Evolutionary conservation across 805 yeast species (phyloP), one percentile per base, ranked within the genome.

Genomic region (Wickerhamomyces tratensis): DNA sequence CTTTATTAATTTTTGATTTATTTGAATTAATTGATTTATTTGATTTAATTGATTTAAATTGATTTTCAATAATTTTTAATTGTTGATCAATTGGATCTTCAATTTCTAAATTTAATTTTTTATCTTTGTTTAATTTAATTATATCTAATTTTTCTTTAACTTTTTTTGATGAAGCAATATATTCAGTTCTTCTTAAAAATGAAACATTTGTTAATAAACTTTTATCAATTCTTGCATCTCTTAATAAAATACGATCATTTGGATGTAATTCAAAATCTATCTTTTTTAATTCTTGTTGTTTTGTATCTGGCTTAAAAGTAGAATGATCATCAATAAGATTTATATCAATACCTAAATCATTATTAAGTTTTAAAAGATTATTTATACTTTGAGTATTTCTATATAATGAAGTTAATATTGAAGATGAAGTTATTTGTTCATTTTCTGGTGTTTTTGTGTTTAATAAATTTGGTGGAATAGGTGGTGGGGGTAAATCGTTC

Each of bases 181-280:
- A 91, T 58, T 93, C 98, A 0, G 98, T 91, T 66, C 98, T 79
- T 67, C 97, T 80, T 58, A 91, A 71, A 64, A 91, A 89, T n/a
- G 86, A 73, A 12, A 85, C 71, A 37, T 67, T 66, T 20, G 71
- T 65, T 40, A 66, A 64, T 6, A 57, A 54, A 7, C 56, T 40
- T 41, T 55, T 57, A 34, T 60, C 70, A 36, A 59, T 56, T 38
- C 79, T 77, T 25, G 96, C 95, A 58, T 88, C 96, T 56, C 87
- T 76, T 42, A 93, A 69, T 40, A 91, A 69, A 9, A 74, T 74
- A 49, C 78, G 68, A 63, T 93, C 97, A 41, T 74, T 74, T n/a
- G 89, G 82, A 53, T 85, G 93, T 43, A 91, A 69, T 46, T 70
- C 70, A 12, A 70, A 58, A 29, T 61, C 34, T 8, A 12, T 31